Base-by-base conservation (phyloP, 352 stramenopile species). In the Phytophthora litchii region DNA sequence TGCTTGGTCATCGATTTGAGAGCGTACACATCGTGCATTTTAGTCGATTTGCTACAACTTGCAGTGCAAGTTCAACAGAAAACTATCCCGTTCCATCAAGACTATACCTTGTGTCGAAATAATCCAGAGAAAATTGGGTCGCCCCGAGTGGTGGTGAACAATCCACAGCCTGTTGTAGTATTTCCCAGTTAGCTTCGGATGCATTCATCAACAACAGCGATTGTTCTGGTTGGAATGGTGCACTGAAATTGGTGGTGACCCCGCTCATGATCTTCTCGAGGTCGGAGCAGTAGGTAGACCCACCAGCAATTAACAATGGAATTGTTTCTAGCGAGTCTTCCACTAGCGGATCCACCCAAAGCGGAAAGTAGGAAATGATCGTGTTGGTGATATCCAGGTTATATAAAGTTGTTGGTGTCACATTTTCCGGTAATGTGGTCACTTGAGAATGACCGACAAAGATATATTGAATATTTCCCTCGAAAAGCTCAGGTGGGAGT, bases 311-410 rank as follows among this genome's bases (percentile, higher is more conserved):
- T 4, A 59, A n/a, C 40, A 37, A 4, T 13, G 38, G 38, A 5
- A 19, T 35, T 14, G n/a, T 19, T 5, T 27, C 42, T 7, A 45
- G 4, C 10, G 20, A 17, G 2, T 0, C 16, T 45, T 68, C 46
- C 1, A 63, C 38, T 4, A 54, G 29, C 9, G 36, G 25, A 20
- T 68, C 52, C 14, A 68, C 58, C 60, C 60, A 68, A 21, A 38
- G 49, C 13, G 52, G 47, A 16, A 67, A 66, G 16, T 40, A 55
- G 10, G 46, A 58, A n/a, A 58, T 58, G 20, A 53, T 58, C 0
- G 56, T 64, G 32, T 64, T 37, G 13, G 38, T 45, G 12, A 64
- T 20, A 9, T 64, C 41, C 8, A 64, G 12, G 0, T 16, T 27
- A 3, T 16, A 29, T 10, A 48, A n/a, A 17, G 14, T 35, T n/a